Evolutionary conservation across 768 basidiomycete genomes (phyloP), one percentile per base, ranked within the genome.

Genomic region (Lactifluus volemus): DNA sequence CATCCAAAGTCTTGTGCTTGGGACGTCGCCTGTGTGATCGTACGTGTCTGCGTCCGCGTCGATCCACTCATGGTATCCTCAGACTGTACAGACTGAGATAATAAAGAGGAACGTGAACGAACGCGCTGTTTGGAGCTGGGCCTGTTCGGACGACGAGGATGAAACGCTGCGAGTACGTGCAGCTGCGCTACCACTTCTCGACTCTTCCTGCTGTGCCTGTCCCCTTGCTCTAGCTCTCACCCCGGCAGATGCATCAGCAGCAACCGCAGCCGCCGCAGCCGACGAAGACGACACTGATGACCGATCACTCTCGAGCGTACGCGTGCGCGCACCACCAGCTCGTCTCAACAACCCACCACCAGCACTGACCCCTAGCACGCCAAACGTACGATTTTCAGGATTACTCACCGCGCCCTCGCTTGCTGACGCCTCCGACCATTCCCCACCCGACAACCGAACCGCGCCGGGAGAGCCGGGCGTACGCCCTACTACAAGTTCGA

Each of bases 341-440:
- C 25, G 25, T 25, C 25, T 25, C 25, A 25, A 25, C 25, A 2
- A 25, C 25, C 25, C 25, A 67, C 70, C 78, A 69, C 56, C 78
- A 69, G 70, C 58, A 15, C 58, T 62, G 2, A 63, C 55, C 5
- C 84, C 72, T 0, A 77, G 78, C 41, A 83, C 79, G 11, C 89
- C 89, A 72, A 90, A 91, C 9, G 88, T 90, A 2, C 2, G 25
- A 25, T 25, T 25, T 25, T 25, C 25, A 2, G 25, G 25, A 25
- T 25, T 25, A 25, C 25, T 25, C 25, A 25, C 1, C 25, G 25
- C 25, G 25, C 25, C 25, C 25, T 25, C 25, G 25, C 25, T 25
- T 2, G 2, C 25, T 25, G 25, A 25, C 2, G 25, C 25, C 25
- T 25, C 25, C 25, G 25, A 25, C 25, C 1, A 2, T 2, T 25